Conservation (phyloP, 768 basidiomycete genomes). For the Lyophyllum shimeji region DNA sequence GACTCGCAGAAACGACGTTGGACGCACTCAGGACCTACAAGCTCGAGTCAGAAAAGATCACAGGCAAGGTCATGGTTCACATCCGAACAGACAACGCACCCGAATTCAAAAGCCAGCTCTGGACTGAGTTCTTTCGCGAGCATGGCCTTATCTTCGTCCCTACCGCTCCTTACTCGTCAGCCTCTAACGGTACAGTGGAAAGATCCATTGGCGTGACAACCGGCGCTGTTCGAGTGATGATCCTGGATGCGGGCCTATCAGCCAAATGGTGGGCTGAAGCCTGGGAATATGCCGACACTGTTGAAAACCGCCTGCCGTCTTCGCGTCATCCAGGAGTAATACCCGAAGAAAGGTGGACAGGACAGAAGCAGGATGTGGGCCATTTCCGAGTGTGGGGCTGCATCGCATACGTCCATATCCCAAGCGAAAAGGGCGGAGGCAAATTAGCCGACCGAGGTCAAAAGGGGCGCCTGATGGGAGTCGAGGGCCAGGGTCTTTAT, state of each 20-base stretch:
- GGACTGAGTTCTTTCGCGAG: neutral
- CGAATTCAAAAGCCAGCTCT: neutral
- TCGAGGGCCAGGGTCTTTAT: slow-evolving; percentile 12
- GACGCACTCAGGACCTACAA: neutral
- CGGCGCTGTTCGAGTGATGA: neutral
- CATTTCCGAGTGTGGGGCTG: neutral
- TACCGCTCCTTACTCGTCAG: neutral
- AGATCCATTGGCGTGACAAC: neutral
- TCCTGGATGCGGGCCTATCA: slow-evolving; percentile 3
- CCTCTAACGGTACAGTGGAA: neutral
- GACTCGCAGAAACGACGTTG: neutral
- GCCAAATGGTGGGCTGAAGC: slow-evolving; percentile 6
- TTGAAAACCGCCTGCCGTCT: slow-evolving; percentile 13
- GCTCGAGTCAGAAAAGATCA: neutral
- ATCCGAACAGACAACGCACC: neutral
- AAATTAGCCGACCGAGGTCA: slow-evolving; percentile 6
- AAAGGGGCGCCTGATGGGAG: slow-evolving; percentile 8
- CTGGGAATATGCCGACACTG: neutral
- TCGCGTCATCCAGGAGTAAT: neutral
- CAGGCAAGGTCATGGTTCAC: neutral
- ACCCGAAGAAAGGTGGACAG: slow-evolving; percentile 14
- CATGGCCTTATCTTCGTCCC: neutral
- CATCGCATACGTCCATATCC: slow-evolving; percentile 7
- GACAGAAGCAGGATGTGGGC: neutral
- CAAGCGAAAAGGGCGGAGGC: slow-evolving; percentile 8